Evolutionary conservation across 2,329 filamentous ascomycete genomes (phyloP), one percentile per base, ranked within the genome.

Genomic region (Paecilomyces fulvus): DNA sequence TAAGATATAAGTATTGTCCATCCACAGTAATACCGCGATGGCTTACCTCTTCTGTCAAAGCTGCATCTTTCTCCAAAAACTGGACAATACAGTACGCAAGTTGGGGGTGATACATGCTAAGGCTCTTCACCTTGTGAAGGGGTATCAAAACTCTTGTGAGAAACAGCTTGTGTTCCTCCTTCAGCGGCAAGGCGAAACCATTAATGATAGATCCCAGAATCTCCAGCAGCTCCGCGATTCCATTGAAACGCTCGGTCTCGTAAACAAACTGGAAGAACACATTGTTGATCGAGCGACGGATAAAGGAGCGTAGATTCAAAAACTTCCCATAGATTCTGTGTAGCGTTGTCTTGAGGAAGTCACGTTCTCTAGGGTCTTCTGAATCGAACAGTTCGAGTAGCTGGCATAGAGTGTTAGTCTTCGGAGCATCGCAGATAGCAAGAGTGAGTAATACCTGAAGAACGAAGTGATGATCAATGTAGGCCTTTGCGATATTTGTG

Each of bases 191-290:
- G 21, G 94, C 94, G 70, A 99, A 99, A 50, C 94, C 94, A 71
- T 99, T 99, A 80, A 99, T 99, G 69, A 99, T 99, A 62, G 94
- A 97, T 30, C 94, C 94, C 53, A 99, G 79, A 63, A 99, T 99
- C 72, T 99, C 94, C 33, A 99, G 81, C 30, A 99, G 80, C 73
- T 99, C 94, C 2, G 94, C 94, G 67, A 99, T 96, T 55, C 94
- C 94, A 67, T 99, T 99, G 79, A 99, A 97, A 58, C 94, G 84
- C 75, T 99, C 94, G 3, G 94, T 99, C 75, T 99, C 94, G 72
- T 99, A 99, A 59, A 91, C 92, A 74, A 99, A 99, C 71, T 99
- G 94, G 82, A 99, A 99, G 78, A 99, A 99, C 66, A 99, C 94
- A 69, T 99, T 97, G 83, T 99, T 99, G 82, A 99, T 99, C 56